A percentile compares a stretch with the other conserved stretches of the same genome.
phyloP scores from a whole-genome alignment of 192 early-diverging fungal species.

The Fimicolochytrium jonesii region DNA sequence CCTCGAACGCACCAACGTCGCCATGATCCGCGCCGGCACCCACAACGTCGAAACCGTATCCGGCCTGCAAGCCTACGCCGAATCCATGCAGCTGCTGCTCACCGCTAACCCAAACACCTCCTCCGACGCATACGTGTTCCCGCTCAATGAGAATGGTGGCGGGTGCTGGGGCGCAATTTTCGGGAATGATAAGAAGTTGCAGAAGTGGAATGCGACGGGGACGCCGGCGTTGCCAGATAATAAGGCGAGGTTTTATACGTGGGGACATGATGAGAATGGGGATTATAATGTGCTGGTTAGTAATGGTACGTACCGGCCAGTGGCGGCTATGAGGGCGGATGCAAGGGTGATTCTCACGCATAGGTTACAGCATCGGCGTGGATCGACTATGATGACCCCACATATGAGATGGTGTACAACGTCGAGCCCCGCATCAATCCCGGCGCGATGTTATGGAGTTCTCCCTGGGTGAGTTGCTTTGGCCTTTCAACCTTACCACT shows the following conservation, averaged over 20 bases:
- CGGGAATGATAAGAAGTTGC: neutral
- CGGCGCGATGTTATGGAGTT: too few relatives aligned
- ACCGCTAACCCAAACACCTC: neutral
- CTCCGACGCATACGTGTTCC: neutral
- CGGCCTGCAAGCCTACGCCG: neutral
- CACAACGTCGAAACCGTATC: neutral
- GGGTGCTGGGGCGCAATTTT: constrained; percentile 1
- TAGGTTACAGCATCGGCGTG: neutral
- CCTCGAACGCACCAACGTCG: neutral
- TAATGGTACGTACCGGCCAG: neutral
- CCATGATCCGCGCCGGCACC: neutral
- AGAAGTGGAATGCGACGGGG: neutral
- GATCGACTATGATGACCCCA: neutral
- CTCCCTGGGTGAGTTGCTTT: neutral
- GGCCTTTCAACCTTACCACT: too few relatives aligned
- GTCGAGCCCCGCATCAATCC: neutral
- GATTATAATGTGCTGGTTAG: neutral
- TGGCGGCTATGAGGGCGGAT: neutral
- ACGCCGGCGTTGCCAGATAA: neutral
- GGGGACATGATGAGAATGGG: neutral
- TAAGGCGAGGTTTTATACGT: neutral
- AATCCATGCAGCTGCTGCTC: neutral
- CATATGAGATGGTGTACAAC: neutral
- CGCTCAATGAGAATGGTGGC: neutral
- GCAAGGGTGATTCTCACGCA: too few relatives aligned